Base-by-base conservation (phyloP, 192 early-diverging fungal species). In the Backusella psychrophila region DNA sequence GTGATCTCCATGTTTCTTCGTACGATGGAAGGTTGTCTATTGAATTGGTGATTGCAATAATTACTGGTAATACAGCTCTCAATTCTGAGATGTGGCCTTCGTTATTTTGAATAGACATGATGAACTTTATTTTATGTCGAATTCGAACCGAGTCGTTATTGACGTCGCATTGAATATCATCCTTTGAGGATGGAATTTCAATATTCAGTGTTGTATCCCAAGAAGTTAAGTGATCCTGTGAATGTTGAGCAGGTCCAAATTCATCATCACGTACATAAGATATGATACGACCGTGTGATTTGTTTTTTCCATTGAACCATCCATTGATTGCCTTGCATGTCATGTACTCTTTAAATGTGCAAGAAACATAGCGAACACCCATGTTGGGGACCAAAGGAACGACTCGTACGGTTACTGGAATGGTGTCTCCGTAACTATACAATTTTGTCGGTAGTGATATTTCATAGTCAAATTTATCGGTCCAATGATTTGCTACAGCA, bases 341-440 rank as follows among this genome's bases (percentile, higher is more conserved):
- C 23, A 82, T 70, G 39, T 87, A 89, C 75, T 91, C 90, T 44
- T 87, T 89, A 69, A 91, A 77, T 17, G 80, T 71, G 49, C 84
- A 85, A 19, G 83, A 78, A 2, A 87, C 74, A 2, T 83, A 65
- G 14, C 83, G 69, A 4, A 89, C 74, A 35, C 70, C 80, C 17
- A 91, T 35, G 6, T 81, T 78, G 71, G 84, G 74, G 39, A 66
- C 4, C 9, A 82, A 77, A n/a, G 89, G 86, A 42, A 75, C 80
- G 0, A 90, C 63, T 35, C 79, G 75, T 6, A 90, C 75, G 3
- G 66, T 67, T 0, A 87, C 72, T 17, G 85, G 81, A 29, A 91
- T 86, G 6, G 78, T 73, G 19, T 90, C 87, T 39, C 84, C 87
- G 29, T 87, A 82, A 63, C 75, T 82, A 52, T 83, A 87, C 9